Evolutionary conservation across 169 alveolate genomes (phyloP), one percentile per base, ranked within the genome.

Genomic region (Eimeria necatrix): DNA sequence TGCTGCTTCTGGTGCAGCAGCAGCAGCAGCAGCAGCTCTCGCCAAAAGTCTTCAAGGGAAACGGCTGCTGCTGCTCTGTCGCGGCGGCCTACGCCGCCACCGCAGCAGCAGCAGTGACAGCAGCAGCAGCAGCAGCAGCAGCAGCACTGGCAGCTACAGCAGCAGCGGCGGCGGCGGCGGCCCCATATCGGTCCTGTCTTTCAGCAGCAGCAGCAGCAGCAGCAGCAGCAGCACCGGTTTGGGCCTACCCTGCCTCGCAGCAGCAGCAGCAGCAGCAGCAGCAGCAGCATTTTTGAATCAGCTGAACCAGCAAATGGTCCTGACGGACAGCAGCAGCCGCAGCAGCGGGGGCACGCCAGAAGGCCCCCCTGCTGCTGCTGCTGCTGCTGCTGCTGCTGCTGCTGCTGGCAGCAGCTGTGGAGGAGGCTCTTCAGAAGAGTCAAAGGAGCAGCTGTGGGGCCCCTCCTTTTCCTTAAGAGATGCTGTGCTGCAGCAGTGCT

Each of bases 231-330:
- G 26, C 78, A 16, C 26, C 46, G 64, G 64, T 8, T 14, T 56
- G n/a, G 14, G 64, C 10, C 26, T 12, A 8, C 78, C 16, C 78
- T 10, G 26, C 78, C 26, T 68, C 78, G 78, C 20, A 68, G 78
- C 78, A n/a, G 26, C 78, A 12, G 26, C 78, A 68, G 10, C 78
- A 68, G 78, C 78, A 68, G 78, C 78, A 68, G 78, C 78, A 68
- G 46, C 78, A n/a, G 46, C 78, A n/a, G 6, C 16, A 5, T 68
- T n/a, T 68, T 68, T 56, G 64, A 12, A n/a, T 68, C 10, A 6
- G 26, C 8, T n/a, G 78, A 14, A 53, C n/a, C n/a, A n/a, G 78
- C 46, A n/a, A 22, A 73, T 73, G 84, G 53, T 51, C 52, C n/a
- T 32, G 84, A 6, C 84, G 10, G 84, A 12, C 4, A 6, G 56